A percentile compares a stretch with the other conserved stretches of the same genome.
Conservation (phyloP, 2,329 filamentous ascomycete species). For the Pseudopyrenochaeta lycopersici region DNA sequence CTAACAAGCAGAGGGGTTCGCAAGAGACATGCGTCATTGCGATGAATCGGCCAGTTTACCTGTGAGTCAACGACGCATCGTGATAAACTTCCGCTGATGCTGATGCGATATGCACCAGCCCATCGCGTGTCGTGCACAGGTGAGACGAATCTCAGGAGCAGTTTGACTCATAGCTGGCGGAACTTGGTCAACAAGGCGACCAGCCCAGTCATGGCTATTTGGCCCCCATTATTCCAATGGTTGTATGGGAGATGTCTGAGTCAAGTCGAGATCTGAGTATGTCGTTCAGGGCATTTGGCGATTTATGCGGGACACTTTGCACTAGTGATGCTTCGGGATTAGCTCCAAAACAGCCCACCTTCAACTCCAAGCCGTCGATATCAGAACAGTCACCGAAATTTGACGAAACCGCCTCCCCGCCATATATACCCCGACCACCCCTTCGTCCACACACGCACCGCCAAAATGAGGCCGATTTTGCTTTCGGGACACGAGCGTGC, state of each 20-base stretch:
- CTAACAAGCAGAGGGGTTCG: too few relatives aligned
- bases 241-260: conserved; percentile 4
- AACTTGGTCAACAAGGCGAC: neutral
- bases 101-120: neutral
- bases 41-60: too few relatives aligned
- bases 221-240: neutral
- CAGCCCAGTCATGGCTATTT: neutral
- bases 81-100: neutral
- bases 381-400: conserved; percentile 42
- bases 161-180: neutral
- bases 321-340: conserved; percentile 26
- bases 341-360: conserved; percentile 35
- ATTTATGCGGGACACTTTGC: conserved; percentile 17
- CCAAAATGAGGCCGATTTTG: conserved; percentile 89
- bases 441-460: conserved; percentile 23
- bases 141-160: neutral
- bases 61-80: too few relatives aligned
- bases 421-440: conserved; percentile 30
- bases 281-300: neutral
- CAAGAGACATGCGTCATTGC: too few relatives aligned
- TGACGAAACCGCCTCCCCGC: conserved; percentile 30
- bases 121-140: neutral
- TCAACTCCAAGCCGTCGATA: conserved; percentile 38
- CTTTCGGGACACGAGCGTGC: conserved; percentile 96
- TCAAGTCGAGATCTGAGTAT: conserved; percentile 6